Evolutionary conservation across 2,329 filamentous ascomycete genomes (phyloP).

Genomic region (Pseudopithomyces maydicus): DNA sequence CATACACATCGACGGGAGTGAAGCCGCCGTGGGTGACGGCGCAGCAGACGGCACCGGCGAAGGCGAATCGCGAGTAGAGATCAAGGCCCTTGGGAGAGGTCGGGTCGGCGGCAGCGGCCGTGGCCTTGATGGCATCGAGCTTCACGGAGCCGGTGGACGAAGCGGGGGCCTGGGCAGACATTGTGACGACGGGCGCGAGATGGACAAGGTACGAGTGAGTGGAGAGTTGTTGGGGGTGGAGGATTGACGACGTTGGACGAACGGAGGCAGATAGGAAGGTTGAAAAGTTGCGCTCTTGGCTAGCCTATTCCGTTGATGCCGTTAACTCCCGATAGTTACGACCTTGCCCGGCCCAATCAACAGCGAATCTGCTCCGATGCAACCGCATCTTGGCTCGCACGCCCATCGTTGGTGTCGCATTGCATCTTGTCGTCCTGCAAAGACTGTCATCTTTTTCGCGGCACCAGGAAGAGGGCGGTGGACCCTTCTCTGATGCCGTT

Average conservation of each 20-base stretch:
- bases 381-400: too few relatives aligned
- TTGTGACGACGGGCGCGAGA: slow-evolving; percentile 22
- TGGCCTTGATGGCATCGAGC: slow-evolving; percentile 58
- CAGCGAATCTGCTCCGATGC: neutral
- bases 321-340: slow-evolving; percentile 14
- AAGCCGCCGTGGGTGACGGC: slow-evolving; percentile 96
- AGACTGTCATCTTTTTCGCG: too few relatives aligned
- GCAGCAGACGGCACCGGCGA: slow-evolving; percentile 97
- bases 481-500: too few relatives aligned
- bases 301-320: slow-evolving; percentile 6
- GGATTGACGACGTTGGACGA: slow-evolving; percentile 1
- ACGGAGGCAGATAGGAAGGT: slow-evolving; percentile 26
- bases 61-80: slow-evolving; percentile 95
- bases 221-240: slow-evolving; percentile 31
- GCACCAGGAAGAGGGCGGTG: too few relatives aligned
- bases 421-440: too few relatives aligned
- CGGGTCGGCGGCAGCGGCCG: slow-evolving; percentile 52
- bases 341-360: slow-evolving; percentile 1
- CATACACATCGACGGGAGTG: slow-evolving; percentile 99
- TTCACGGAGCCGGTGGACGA: slow-evolving; percentile 57
- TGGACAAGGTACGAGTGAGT: slow-evolving; percentile 25
- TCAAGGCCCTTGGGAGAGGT: slow-evolving; percentile 65
- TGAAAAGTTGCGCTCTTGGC: slow-evolving; percentile 13
- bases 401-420: too few relatives aligned
- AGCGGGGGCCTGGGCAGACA: slow-evolving; percentile 47